Percentiles rank a stretch among this genome's conserved stretches.
Evolutionary conservation across 2,329 filamentous ascomycete species (phyloP).

Genomic region (Pseudogymnoascus sp.): DNA sequence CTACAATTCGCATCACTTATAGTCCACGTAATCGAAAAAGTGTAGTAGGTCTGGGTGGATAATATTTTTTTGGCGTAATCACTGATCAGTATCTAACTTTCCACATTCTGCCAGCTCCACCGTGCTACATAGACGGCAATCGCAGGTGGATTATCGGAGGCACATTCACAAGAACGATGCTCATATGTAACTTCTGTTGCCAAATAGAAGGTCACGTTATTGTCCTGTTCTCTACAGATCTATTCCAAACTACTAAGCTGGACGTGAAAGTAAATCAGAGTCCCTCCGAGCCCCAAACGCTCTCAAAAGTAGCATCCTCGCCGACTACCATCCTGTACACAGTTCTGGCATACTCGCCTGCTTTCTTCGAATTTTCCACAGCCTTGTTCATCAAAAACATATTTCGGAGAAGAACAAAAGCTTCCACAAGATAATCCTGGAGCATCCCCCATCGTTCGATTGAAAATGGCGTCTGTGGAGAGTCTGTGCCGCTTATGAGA

Average conservation of each 20-base stretch:
- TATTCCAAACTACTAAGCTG: background rate
- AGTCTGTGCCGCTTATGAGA: slow-evolving; percentile 11
- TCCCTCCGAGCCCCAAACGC: background rate
- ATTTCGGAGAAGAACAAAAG: slow-evolving; percentile 25
- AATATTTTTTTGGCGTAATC: background rate
- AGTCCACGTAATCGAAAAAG: too few relatives aligned
- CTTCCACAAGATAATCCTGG: slow-evolving; percentile 21
- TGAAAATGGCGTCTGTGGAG: slow-evolving; percentile 10
- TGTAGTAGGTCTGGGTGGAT: too few relatives aligned
- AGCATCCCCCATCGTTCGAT: slow-evolving; percentile 26
- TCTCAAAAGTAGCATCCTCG: slow-evolving; percentile 29
- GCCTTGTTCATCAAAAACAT: slow-evolving; percentile 22
- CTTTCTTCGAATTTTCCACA: slow-evolving; percentile 16
- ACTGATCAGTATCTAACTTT: background rate
- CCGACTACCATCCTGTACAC: slow-evolving; percentile 30
- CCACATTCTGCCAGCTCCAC: background rate
- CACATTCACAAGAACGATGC: background rate
- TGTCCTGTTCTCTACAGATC: background rate
- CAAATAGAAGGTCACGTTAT: too few relatives aligned
- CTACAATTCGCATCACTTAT: background rate
- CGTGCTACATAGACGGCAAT: background rate
- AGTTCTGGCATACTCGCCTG: slow-evolving; percentile 27
- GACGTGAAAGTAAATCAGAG: background rate
- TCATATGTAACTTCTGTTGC: background rate
- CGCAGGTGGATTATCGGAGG: background rate